Evolutionary conservation across 495 filamentous ascomycete genomes (phyloP).

Genomic region (Parathielavia hyrcaniae): DNA sequence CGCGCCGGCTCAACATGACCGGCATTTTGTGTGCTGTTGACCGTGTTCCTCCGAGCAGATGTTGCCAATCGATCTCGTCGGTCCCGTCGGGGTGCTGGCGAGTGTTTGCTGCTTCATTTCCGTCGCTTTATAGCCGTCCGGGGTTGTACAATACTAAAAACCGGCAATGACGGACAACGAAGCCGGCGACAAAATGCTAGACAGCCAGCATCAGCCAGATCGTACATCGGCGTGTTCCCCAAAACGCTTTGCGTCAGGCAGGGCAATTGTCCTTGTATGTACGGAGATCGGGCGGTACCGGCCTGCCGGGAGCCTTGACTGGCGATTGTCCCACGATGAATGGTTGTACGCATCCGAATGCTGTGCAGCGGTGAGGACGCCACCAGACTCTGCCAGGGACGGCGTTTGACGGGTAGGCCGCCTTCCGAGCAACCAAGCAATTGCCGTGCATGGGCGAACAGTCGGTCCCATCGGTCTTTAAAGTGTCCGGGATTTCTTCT

Average conservation of each 20-base stretch:
- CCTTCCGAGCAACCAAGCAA: background rate
- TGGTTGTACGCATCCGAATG: slow-evolving; percentile 17
- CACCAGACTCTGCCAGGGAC: background rate
- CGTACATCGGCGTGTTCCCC: too few species aligned
- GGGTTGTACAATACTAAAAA: background rate
- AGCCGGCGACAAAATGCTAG: too few species aligned
- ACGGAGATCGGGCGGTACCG: slow-evolving; percentile 18
- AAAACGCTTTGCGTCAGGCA: background rate
- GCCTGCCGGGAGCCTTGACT: slow-evolving; percentile 17
- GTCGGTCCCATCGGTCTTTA: background rate
- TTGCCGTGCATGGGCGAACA: background rate
- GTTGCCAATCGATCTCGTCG: background rate
- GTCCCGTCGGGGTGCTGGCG: slow-evolving; percentile 1
- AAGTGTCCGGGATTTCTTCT: background rate
- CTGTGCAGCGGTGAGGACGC: slow-evolving; percentile 19
- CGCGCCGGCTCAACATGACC: background rate
- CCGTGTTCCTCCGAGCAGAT: background rate
- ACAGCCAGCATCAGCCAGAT: background rate
- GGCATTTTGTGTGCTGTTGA: slow-evolving; percentile 6
- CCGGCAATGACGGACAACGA: background rate
- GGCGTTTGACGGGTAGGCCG: slow-evolving; percentile 21
- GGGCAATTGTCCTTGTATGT: background rate
- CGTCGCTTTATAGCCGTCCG: background rate
- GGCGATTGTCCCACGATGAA: slow-evolving; percentile 1
- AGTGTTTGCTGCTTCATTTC: slow-evolving; percentile 6